Evolutionary conservation across 768 basidiomycete species (phyloP).

Genomic region (Cubamyces sp.): DNA sequence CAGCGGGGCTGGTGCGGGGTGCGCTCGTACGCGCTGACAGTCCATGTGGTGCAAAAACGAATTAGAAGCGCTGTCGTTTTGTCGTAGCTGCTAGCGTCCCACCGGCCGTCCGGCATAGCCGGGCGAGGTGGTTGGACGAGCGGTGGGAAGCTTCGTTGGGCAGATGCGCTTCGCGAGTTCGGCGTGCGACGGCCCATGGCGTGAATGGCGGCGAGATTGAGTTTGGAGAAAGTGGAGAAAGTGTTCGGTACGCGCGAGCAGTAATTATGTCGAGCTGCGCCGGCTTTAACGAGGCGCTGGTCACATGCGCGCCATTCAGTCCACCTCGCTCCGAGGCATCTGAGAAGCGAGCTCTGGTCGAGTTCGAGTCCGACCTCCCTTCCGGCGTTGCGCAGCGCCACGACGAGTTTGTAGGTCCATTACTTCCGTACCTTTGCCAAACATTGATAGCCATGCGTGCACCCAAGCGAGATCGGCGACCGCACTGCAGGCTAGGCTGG

Average conservation of each 20-base stretch:
- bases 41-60: background rate
- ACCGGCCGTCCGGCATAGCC: background rate
- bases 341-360: background rate
- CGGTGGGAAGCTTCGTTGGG: background rate
- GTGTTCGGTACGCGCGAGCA: background rate
- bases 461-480: too few relatives aligned
- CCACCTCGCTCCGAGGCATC: background rate
- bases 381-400: background rate
- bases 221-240: background rate
- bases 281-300: background rate
- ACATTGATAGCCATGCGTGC: too few relatives aligned
- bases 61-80: background rate
- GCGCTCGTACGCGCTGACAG: background rate
- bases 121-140: background rate
- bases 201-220: conserved; percentile 7
- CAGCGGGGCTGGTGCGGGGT: background rate
- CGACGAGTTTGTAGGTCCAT: conserved; percentile 10
- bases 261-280: background rate
- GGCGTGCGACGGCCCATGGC: background rate
- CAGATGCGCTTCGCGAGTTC: background rate
- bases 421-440: too few relatives aligned
- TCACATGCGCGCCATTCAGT: conserved; percentile 5
- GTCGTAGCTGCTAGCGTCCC: background rate
- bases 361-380: background rate
- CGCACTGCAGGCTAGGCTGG: too few relatives aligned